A percentile compares a stretch with the other conserved stretches of the same genome.
Evolutionary conservation across 768 basidiomycete species (phyloP).

Genomic region (Tulasnella sp.): DNA sequence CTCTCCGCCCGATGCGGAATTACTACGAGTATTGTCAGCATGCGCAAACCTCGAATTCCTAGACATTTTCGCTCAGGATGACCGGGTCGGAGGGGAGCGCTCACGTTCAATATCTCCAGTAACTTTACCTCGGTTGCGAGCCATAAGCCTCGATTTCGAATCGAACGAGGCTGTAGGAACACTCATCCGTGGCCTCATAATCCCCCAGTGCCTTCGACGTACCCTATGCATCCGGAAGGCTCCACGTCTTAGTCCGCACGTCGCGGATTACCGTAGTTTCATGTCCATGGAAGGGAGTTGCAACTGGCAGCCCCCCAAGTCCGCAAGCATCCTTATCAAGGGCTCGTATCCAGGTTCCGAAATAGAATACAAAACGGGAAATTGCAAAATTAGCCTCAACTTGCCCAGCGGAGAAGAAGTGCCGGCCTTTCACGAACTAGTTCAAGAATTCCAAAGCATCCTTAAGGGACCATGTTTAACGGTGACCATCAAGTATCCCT

Average conservation of each 20-base stretch:
- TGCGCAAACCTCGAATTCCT: not conserved
- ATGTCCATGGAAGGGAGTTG: not conserved
- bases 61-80: not conserved
- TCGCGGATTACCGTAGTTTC: not conserved
- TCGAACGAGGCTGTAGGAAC: not conserved
- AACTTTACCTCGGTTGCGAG: not conserved
- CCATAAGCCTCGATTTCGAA: not conserved
- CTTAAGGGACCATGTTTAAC: no score
- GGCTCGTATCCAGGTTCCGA: not conserved
- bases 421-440: not conserved
- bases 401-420: not conserved
- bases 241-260: not conserved
- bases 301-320: not conserved
- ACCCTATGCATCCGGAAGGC: not conserved
- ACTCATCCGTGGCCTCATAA: not conserved
- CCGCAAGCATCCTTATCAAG: not conserved
- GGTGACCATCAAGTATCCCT: no score
- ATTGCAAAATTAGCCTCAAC: not conserved
- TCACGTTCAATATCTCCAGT: not conserved
- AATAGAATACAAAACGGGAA: not conserved
- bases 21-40: not conserved
- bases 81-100: not conserved
- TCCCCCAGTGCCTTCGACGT: not conserved
- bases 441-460: not conserved
- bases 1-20: not conserved